Conservation (phyloP, 176 grass and related monocot genomes). For the Phoenix roebelenii region DNA sequence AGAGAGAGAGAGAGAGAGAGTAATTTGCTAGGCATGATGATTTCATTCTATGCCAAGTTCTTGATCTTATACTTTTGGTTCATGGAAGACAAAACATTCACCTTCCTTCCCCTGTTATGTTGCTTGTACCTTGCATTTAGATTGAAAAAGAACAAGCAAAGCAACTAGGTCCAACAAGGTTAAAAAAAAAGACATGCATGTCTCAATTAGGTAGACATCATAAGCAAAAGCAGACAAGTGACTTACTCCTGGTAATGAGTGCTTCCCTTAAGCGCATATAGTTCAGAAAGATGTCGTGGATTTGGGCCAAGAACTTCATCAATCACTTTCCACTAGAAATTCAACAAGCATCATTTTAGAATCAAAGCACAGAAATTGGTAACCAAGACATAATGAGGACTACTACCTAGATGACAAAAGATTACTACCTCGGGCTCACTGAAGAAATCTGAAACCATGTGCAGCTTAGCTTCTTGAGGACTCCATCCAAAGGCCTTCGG, state of each 20-base stretch:
- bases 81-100: too few species aligned
- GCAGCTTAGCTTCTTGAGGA: slow-evolving; percentile 72
- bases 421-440: slow-evolving; percentile 81
- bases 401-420: neutral
- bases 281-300: slow-evolving; percentile 71
- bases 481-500: slow-evolving; percentile 87
- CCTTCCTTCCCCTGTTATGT: too few species aligned
- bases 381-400: too few species aligned
- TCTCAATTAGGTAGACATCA: neutral
- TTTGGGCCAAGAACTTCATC: slow-evolving; percentile 92
- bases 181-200: too few species aligned
- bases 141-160: too few species aligned
- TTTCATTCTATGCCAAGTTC: too few species aligned
- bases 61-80: too few species aligned
- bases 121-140: too few species aligned
- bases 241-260: slow-evolving; percentile 46
- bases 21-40: too few species aligned
- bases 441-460: slow-evolving; percentile 89
- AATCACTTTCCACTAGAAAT: slow-evolving; percentile 99
- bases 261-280: slow-evolving; percentile 81
- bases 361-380: neutral
- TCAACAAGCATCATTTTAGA: slow-evolving; percentile 52
- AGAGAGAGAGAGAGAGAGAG: too few species aligned
- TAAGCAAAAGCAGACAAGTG: slow-evolving; percentile 1
- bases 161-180: too few species aligned